Evolutionary conservation across 495 filamentous ascomycete genomes (phyloP), one percentile per base, ranked within the genome.

Genomic region (Collariella sp.): DNA sequence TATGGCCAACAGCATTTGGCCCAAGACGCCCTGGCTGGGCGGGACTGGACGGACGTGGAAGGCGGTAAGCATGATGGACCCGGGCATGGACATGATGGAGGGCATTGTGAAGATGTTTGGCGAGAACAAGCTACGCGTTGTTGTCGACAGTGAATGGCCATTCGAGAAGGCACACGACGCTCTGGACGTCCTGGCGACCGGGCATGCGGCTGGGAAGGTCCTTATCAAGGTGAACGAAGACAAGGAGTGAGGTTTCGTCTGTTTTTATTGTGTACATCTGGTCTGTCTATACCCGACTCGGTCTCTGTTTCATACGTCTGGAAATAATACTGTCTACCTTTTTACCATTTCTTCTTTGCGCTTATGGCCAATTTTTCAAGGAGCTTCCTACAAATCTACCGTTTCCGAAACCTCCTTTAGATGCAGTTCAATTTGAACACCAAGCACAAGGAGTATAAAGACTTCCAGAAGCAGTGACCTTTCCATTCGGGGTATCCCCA

Each of bases 141-240:
- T 58, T 0, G 56, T 65, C 7, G 70, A 69, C 35, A 63, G 60
- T 34, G 52, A 54, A 29, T 67, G 62, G 61, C 36, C 47, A 15
- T 62, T 70, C 36, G 63, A 61, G n/a, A 51, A 68, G 26, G 70
- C 55, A 1, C 51, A 58, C 6, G 59, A 67, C 49, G 70, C 60
- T 4, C 63, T 67, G 29, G 66, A 64, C 22, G 44, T 58, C n/a
- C 18, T 70, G 46, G 22, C 54, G 20, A 57, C 55, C 18, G 56
- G 62, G 7, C 58, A 62, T 38, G 65, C 70, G 3, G 58, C 54
- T 31, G 68, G 68, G 3, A 70, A 72, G 61, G 56, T 72, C 12
- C 19, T 67, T 22, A 40, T 67, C 33, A 58, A 49, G 50, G 58
- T 67, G 9, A 50, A 46, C 23, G 62, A 52, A 12, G 55, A 57